Evolutionary conservation across 495 filamentous ascomycete species (phyloP).

Genomic region (Aspergillus diversus): DNA sequence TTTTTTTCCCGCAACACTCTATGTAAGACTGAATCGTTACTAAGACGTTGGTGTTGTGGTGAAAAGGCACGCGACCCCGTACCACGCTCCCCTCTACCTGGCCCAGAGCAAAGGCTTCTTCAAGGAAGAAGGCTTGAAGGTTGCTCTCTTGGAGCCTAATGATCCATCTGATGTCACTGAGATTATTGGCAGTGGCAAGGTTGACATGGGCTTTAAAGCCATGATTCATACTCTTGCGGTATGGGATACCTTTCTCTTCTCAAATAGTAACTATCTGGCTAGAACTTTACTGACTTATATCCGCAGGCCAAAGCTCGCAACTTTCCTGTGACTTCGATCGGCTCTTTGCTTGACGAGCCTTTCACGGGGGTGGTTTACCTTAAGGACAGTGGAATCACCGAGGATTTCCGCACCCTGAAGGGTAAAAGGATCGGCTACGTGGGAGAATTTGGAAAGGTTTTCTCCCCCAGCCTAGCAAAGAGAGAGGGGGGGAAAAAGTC

Average conservation of each 20-base stretch:
- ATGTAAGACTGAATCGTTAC: slow-evolving; percentile 20
- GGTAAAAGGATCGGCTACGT: slow-evolving; percentile 74
- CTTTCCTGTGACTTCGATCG: slow-evolving; percentile 70
- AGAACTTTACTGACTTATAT: background rate
- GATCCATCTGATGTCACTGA: slow-evolving; percentile 74
- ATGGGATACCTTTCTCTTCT: slow-evolving; percentile 23
- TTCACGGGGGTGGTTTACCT: slow-evolving; percentile 75
- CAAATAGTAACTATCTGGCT: background rate
- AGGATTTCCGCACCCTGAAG: slow-evolving; percentile 63
- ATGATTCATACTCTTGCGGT: slow-evolving; percentile 76
- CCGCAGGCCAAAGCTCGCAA: slow-evolving; percentile 65
- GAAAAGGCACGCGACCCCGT: slow-evolving; percentile 69
- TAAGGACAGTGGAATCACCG: slow-evolving; percentile 68
- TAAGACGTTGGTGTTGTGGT: slow-evolving; percentile 24
- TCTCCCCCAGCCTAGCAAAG: background rate
- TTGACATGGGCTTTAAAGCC: slow-evolving; percentile 75
- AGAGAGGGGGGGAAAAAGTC: background rate
- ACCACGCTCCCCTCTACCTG: slow-evolving; percentile 72
- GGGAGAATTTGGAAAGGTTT: slow-evolving; percentile 68
- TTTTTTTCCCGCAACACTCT: background rate
- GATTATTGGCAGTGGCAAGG: slow-evolving; percentile 70
- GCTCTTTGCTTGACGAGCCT: slow-evolving; percentile 70
- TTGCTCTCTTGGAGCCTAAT: slow-evolving; percentile 71
- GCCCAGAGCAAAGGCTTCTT: slow-evolving; percentile 72
- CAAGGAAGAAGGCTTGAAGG: slow-evolving; percentile 69